Evolutionary conservation across 495 filamentous ascomycete species (phyloP), one percentile per base, ranked within the genome.

Genomic region (Penicillium egyptiacum): DNA sequence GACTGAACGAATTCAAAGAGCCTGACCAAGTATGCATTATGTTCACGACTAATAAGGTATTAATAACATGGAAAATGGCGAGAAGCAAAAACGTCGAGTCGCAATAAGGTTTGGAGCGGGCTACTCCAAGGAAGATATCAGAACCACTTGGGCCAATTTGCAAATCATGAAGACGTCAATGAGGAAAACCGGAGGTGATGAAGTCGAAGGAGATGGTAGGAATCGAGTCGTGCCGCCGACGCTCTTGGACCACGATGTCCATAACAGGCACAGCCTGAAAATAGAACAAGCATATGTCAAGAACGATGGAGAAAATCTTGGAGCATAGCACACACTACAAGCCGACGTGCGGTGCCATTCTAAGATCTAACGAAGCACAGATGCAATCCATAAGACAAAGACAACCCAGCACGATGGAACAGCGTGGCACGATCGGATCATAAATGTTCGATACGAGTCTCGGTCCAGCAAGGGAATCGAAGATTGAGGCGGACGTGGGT

Each of bases 401-500:
- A 33, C 7, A 54, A 5, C 30, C 19, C 5, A 45, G 9, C n/a
- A 14, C 16, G 16, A 7, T 53, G 20, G 1, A 25, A 19, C 16
- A 11, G 14, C 12, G 16, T 20, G 20, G 0, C 16, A 16, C n/a
- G n/a, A 30, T 53, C 25, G 22, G 22, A 20, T 43, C 25, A 26
- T 9, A 5, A 10, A 44, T 14, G 3, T 22, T 52, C 23, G 12
- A 35, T 28, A 28, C n/a, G 39, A 48, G 37, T 54, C 65, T 66
- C 50, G 65, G 20, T 31, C 62, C 65, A 61, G 65, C 65, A 62
- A 68, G 59, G 61, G 51, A 33, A 28, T 54, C 42, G 45, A 50
- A 37, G 12, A 33, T 49, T n/a, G 43, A 35, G 19, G 50, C 48
- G 25, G 11, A 12, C 31, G 48, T 42, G 7, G 7, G 33, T 12